Percentiles rank a stretch among this genome's conserved stretches.
Conservation (phyloP, 2,329 filamentous ascomycete species). For the Cordyceps fumosorosea region DNA sequence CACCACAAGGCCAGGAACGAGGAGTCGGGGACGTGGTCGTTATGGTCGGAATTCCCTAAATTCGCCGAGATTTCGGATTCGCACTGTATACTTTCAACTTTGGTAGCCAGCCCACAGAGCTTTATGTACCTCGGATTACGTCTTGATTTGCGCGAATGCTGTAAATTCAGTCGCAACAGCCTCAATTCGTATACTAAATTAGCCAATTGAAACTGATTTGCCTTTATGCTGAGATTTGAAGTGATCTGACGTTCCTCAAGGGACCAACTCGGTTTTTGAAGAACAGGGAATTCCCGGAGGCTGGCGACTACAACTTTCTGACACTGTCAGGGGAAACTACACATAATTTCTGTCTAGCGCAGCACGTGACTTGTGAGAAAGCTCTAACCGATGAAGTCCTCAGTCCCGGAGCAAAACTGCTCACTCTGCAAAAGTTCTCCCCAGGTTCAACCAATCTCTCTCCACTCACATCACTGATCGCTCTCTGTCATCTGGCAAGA, state of each 20-base stretch:
- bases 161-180: background rate
- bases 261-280: background rate
- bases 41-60: conserved; percentile 10
- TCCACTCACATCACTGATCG: conserved; percentile 54
- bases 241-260: background rate
- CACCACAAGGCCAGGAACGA: conserved; percentile 2
- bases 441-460: conserved; percentile 45
- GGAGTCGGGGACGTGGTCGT: conserved; percentile 1
- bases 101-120: background rate
- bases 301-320: background rate
- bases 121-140: background rate
- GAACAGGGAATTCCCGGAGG: conserved; percentile 12
- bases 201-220: background rate
- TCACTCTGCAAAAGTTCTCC: conserved; percentile 43
- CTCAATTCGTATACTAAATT: background rate
- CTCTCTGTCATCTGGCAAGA: conserved; percentile 66
- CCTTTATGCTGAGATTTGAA: background rate
- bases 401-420: conserved; percentile 41
- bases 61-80: conserved; percentile 12
- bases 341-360: conserved; percentile 14
- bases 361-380: conserved; percentile 35
- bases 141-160: background rate
- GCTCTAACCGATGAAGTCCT: conserved; percentile 39
- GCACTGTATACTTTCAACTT: conserved; percentile 13
- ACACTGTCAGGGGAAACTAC: conserved; percentile 12